Evolutionary conservation across 2,329 filamentous ascomycete species (phyloP).

Genomic region (Alternaria ethzedia): DNA sequence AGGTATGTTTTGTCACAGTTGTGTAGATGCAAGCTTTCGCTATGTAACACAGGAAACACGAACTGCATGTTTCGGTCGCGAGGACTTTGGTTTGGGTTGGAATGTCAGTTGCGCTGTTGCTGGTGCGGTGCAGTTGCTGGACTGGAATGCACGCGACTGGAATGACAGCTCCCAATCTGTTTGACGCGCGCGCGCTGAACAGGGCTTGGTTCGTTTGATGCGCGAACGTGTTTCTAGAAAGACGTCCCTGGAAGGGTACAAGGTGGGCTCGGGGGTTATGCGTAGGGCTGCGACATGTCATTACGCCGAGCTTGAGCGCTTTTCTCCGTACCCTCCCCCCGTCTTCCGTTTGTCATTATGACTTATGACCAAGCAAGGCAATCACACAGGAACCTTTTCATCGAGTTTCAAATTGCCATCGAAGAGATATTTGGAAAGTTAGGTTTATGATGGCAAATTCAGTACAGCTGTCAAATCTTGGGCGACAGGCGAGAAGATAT

Average conservation of each 20-base stretch:
- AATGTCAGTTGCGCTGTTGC: not conserved
- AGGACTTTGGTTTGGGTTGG: not conserved
- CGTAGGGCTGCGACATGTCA: constrained; percentile 6
- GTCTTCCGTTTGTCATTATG: not conserved
- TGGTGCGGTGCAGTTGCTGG: not conserved
- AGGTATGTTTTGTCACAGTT: not conserved
- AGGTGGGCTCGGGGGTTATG: not conserved
- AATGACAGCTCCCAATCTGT: not conserved
- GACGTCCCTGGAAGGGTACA: not conserved
- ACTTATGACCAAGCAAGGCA: not conserved
- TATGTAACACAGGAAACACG: not conserved
- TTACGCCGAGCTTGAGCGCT: not conserved
- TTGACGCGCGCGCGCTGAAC: not conserved
- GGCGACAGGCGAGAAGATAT: not conserved
- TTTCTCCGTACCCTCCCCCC: not conserved
- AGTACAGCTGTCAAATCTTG: not conserved
- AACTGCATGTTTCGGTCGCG: not conserved
- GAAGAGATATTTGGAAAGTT: not conserved
- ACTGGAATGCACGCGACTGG: not conserved
- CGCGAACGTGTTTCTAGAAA: constrained; percentile 13
- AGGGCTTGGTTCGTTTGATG: not conserved
- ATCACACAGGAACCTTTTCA: not conserved
- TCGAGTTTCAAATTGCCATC: not conserved
- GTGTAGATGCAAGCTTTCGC: not conserved
- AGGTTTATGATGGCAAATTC: not conserved